Evolutionary conservation across 306 rosid genomes (phyloP).

Genomic region (Sicyos edulis): DNA sequence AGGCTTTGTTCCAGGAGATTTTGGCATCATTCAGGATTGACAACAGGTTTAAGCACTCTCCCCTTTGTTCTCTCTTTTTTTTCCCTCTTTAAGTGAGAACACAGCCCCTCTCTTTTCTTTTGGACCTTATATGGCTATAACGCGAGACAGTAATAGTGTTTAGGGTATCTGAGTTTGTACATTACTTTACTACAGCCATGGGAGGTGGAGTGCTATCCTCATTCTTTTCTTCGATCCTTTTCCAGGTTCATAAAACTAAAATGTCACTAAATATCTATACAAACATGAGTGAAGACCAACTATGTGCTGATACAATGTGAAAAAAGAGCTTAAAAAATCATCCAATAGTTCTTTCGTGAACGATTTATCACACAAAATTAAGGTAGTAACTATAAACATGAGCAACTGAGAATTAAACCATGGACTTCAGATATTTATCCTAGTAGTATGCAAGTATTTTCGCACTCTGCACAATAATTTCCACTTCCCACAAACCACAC

Average conservation of each 20-base stretch:
- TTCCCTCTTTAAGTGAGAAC: too few species aligned
- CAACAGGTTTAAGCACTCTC: too few species aligned
- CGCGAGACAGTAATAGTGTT: background rate
- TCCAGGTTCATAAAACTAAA: background rate
- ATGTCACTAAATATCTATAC: background rate
- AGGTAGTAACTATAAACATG: background rate
- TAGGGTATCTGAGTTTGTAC: background rate
- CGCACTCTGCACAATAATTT: background rate
- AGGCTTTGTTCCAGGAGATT: too few species aligned
- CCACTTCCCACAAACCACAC: background rate
- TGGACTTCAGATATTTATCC: constrained; percentile 6
- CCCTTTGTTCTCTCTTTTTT: background rate
- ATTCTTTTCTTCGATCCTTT: background rate
- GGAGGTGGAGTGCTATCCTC: background rate
- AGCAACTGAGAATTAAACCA: background rate
- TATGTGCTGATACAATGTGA: constrained; percentile 4
- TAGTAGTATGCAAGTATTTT: background rate
- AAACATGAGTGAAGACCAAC: background rate
- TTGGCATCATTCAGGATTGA: too few species aligned
- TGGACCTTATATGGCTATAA: background rate
- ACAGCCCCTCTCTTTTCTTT: background rate
- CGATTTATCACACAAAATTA: background rate
- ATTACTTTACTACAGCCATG: background rate
- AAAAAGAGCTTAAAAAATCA: background rate
- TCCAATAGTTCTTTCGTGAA: background rate